Evolutionary conservation across 495 filamentous ascomycete species (phyloP).

Genomic region (Stereocaulon alpinum): DNA sequence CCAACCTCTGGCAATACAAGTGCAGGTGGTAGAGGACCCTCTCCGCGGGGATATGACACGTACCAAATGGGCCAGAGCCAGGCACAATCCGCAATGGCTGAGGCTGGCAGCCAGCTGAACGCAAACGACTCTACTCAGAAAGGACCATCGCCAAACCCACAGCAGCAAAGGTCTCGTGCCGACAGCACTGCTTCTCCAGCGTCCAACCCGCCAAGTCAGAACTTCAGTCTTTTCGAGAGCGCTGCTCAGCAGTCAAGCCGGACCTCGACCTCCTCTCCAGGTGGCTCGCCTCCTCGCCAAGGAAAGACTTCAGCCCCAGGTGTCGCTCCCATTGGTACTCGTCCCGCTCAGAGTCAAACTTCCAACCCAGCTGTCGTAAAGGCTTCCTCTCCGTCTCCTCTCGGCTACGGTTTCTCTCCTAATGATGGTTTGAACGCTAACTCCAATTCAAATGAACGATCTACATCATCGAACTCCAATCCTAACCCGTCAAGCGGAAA

Average conservation of each 20-base stretch:
- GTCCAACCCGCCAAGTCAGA: conserved; percentile 48
- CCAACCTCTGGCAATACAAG: conserved; percentile 45
- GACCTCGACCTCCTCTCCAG: conserved; percentile 83
- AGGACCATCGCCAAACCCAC: conserved; percentile 29
- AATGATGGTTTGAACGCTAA: conserved; percentile 38
- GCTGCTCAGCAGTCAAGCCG: conserved; percentile 65
- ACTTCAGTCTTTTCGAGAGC: conserved; percentile 57
- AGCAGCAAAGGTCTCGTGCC: conserved; percentile 63
- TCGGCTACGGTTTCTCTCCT: conserved; percentile 66
- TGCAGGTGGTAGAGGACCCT: conserved; percentile 42
- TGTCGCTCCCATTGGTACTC: conserved; percentile 89
- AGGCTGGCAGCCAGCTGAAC: conserved; percentile 31
- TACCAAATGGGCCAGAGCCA: conserved; percentile 43
- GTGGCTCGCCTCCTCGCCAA: conserved; percentile 73
- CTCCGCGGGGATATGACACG: conserved; percentile 54
- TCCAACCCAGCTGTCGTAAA: conserved; percentile 54
- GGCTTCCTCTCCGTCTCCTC: conserved; percentile 79
- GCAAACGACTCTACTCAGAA: conserved; percentile 19
- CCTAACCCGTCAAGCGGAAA: conserved; percentile 32
- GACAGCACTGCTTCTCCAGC: conserved; percentile 84
- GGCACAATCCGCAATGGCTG: conserved; percentile 27
- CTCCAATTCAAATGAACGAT: conserved; percentile 42
- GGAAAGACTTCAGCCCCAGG: conserved; percentile 46
- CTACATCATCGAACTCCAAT: conserved; percentile 52
- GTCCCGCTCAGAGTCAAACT: conserved; percentile 50